A percentile compares a stretch with the other conserved stretches of the same genome.
Conservation (phyloP, 257 asterid genomes). For the Solanum virginianum region DNA sequence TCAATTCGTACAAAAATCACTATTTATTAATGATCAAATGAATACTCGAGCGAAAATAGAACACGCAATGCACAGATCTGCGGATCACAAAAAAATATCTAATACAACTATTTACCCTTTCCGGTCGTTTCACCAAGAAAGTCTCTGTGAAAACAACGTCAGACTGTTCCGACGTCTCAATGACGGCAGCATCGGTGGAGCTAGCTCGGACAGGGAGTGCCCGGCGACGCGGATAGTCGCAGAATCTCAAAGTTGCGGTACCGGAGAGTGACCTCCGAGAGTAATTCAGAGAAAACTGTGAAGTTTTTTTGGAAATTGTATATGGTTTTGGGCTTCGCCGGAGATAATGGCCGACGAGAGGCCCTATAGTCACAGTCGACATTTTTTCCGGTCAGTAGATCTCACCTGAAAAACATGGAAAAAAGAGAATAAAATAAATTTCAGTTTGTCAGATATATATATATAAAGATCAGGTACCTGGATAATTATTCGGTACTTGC, state of each 20-base stretch:
- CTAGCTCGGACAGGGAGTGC: constrained; percentile 12
- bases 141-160: constrained; percentile 27
- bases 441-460: neutral
- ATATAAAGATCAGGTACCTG: neutral
- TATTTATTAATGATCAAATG: neutral
- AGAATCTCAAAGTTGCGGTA: constrained; percentile 16
- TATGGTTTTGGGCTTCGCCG: constrained; percentile 13
- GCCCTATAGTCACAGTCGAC: constrained; percentile 36
- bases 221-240: neutral
- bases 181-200: constrained; percentile 35
- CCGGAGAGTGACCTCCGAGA: constrained; percentile 4
- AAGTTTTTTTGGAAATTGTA: constrained; percentile 8
- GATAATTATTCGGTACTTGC: neutral
- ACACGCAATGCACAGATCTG: neutral
- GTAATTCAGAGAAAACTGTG: constrained; percentile 19
- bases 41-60: neutral
- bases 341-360: constrained; percentile 17
- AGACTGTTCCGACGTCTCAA: constrained; percentile 31
- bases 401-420: neutral
- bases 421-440: neutral
- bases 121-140: constrained; percentile 33
- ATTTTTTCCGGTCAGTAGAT: constrained; percentile 3
- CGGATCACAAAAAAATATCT: neutral
- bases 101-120: constrained; percentile 24
- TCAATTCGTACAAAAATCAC: neutral